Evolutionary conservation across 371 early-diverging fungal species (phyloP).

Genomic region (Mucor racemosus): DNA sequence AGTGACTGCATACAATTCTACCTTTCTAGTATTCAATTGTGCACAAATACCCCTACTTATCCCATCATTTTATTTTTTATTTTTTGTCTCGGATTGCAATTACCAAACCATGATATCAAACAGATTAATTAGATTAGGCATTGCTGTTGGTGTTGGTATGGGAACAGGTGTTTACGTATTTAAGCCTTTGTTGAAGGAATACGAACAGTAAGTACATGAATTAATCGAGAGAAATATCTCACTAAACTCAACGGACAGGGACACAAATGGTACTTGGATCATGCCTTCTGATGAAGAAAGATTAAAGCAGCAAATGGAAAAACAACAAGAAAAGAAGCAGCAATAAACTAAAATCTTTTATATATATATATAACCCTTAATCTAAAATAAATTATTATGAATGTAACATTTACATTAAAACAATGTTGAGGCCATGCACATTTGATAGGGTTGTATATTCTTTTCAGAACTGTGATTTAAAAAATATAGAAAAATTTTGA

Average conservation of each 20-base stretch:
- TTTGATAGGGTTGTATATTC: too few relatives aligned
- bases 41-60: not conserved
- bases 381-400: too few relatives aligned
- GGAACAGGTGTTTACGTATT: slow-evolving; percentile 53
- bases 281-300: slow-evolving; percentile 44
- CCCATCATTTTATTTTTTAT: not conserved
- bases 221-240: not conserved
- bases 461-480: not conserved
- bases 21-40: not conserved
- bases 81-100: slow-evolving; percentile 6
- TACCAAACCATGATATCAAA: slow-evolving; percentile 23
- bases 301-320: slow-evolving; percentile 11
- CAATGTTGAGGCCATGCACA: too few relatives aligned
- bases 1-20: slow-evolving; percentile 12
- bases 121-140: slow-evolving; percentile 29
- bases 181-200: slow-evolving; percentile 50
- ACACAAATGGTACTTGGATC: slow-evolving; percentile 54
- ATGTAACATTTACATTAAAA: not conserved
- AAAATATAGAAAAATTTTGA: not conserved
- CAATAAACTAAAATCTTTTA: not conserved
- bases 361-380: not conserved
- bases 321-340: not conserved
- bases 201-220: slow-evolving; percentile 37
- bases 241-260: slow-evolving; percentile 19
- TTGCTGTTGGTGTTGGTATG: slow-evolving; percentile 49